Evolutionary conservation across 169 alveolate genomes (phyloP).

Genomic region (Cryptosporidium tyzzeri): DNA sequence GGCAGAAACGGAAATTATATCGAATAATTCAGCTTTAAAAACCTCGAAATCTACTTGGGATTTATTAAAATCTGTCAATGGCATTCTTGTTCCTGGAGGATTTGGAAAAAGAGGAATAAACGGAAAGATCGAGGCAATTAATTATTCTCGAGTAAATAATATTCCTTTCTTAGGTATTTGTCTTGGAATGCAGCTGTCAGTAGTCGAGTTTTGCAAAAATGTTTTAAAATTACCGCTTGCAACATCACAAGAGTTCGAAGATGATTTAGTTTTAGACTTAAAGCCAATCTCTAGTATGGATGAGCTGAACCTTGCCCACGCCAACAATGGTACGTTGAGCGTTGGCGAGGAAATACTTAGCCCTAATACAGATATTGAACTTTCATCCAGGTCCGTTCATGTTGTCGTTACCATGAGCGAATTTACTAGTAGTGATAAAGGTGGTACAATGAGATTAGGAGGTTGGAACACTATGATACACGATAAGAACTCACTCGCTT

Average conservation of each 20-base stretch:
- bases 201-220: slow-evolving; percentile 86
- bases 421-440: slow-evolving; percentile 82
- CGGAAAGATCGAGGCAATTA: slow-evolving; percentile 90
- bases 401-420: slow-evolving; percentile 80
- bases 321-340: slow-evolving; percentile 17
- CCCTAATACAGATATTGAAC: slow-evolving; percentile 25
- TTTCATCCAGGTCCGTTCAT: slow-evolving; percentile 52
- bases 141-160: slow-evolving; percentile 89
- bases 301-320: slow-evolving; percentile 37
- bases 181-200: slow-evolving; percentile 95
- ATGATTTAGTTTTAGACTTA: slow-evolving; percentile 18
- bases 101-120: slow-evolving; percentile 94
- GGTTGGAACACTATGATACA: slow-evolving; percentile 87
- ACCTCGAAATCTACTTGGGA: slow-evolving; percentile 82
- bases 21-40: slow-evolving; percentile 24
- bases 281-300: slow-evolving; percentile 65
- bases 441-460: slow-evolving; percentile 96
- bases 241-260: slow-evolving; percentile 85
- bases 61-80: slow-evolving; percentile 84
- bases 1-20: slow-evolving; percentile 55
- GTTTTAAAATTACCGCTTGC: slow-evolving; percentile 80
- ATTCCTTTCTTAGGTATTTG: slow-evolving; percentile 94
- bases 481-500: slow-evolving; percentile 89
- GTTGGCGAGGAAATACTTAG: slow-evolving; percentile 49
- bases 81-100: slow-evolving; percentile 95